A percentile compares a stretch with the other conserved stretches of the same genome.
Evolutionary conservation across 306 rosid genomes (phyloP).

Genomic region (Lupinus albus): DNA sequence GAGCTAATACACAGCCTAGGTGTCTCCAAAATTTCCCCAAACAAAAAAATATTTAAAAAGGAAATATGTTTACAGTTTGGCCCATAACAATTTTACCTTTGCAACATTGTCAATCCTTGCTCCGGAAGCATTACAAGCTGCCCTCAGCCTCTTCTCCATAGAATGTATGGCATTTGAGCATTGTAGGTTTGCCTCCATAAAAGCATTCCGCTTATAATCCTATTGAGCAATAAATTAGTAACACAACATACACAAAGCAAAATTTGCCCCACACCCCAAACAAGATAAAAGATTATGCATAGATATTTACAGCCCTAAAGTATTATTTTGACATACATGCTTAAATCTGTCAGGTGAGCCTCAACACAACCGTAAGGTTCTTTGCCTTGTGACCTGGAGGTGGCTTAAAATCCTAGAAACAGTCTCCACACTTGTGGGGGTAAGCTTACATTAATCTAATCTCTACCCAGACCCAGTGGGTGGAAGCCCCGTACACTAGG

Average conservation of each 20-base stretch:
- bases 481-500: too few relatives aligned
- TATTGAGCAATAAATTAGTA: conserved; percentile 50
- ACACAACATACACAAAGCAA: conserved; percentile 16
- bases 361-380: too few relatives aligned
- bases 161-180: conserved; percentile 78
- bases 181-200: conserved; percentile 83
- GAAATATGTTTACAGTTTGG: conserved; percentile 1
- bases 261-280: conserved; percentile 10
- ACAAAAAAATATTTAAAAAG: not conserved
- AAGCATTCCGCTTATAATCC: conserved; percentile 85
- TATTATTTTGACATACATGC: not conserved
- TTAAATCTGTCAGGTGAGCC: not conserved
- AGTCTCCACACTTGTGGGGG: too few relatives aligned
- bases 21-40: not conserved
- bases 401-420: too few relatives aligned
- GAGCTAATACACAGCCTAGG: too few relatives aligned
- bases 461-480: too few relatives aligned
- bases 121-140: conserved; percentile 82
- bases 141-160: conserved; percentile 92
- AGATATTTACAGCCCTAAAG: conserved; percentile 6
- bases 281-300: not conserved
- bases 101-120: conserved; percentile 76
- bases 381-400: too few relatives aligned
- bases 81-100: conserved; percentile 57
- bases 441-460: too few relatives aligned